These are phyloP conservation scores for Oryza glumipatula DNA, from an alignment of 176 grass and related monocot species.

Conservation along the genomic window DNA sequence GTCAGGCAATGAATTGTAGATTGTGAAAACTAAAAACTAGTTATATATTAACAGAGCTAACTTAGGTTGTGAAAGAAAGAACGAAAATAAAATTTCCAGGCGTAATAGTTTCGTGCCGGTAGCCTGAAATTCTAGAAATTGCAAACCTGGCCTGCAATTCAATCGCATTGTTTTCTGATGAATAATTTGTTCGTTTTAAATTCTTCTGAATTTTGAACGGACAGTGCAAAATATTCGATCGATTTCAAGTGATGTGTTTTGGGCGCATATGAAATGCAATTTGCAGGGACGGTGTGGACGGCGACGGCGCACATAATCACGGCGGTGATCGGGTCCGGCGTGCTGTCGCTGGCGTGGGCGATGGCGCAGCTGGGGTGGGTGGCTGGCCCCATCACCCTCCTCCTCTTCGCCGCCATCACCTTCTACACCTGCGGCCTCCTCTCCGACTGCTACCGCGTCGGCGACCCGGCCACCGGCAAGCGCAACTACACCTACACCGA, in stretches of 20 bases:
- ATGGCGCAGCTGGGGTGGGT: conserved; percentile 83
- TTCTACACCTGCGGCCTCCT: conserved; percentile 82
- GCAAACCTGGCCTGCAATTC: too few relatives aligned
- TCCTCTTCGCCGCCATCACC: conserved; percentile 76
- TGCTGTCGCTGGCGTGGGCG: conserved; percentile 82
- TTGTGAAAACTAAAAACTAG: too few relatives aligned
- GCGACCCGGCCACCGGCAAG: conserved; percentile 36
- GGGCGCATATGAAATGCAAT: conserved; percentile 15
- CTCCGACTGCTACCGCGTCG: conserved; percentile 21
- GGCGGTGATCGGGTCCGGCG: conserved; percentile 80
- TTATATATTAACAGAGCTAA: too few relatives aligned
- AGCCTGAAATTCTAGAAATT: too few relatives aligned
- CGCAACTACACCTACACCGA: conserved; percentile 83
- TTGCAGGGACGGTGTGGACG: conserved; percentile 78
- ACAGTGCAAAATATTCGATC: neutral
- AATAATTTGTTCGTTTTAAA: neutral
- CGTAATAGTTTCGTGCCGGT: too few relatives aligned
- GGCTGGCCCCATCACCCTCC: conserved; percentile 44
- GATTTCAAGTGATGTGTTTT: neutral
- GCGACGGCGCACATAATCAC: conserved; percentile 84
- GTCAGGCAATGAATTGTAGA: too few relatives aligned
- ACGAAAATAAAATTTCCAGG: too few relatives aligned
- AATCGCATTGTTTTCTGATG: too few relatives aligned
- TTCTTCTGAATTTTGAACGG: neutral
- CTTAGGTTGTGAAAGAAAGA: too few relatives aligned